A percentile compares a stretch with the other conserved stretches of the same genome.
phyloP scores from a whole-genome alignment of 139 green algal genomes.

The Volvox africanus region DNA sequence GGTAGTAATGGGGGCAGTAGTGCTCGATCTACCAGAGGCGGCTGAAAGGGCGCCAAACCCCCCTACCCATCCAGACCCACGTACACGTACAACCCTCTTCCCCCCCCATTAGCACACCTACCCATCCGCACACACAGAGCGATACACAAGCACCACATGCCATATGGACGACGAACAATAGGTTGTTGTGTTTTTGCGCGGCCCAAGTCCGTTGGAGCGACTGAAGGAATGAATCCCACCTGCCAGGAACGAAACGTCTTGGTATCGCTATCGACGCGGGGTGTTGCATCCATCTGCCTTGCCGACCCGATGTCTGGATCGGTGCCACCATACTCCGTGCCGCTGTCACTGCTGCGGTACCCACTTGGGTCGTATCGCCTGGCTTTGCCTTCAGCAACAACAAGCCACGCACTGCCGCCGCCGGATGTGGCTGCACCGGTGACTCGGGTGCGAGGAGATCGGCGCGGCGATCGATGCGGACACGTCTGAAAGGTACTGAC shows the following conservation, averaged over 20 bases:
- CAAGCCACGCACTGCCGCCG: background rate
- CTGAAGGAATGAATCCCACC: background rate
- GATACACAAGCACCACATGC: too few relatives aligned
- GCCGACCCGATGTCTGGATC: background rate
- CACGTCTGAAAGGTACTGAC: too few relatives aligned
- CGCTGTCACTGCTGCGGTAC: constrained; percentile 7
- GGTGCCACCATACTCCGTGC: background rate
- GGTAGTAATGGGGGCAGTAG: too few relatives aligned
- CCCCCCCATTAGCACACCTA: too few relatives aligned
- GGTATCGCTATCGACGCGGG: background rate
- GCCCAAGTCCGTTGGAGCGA: too few relatives aligned
- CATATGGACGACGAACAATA: too few relatives aligned
- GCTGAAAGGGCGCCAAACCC: too few relatives aligned
- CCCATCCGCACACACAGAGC: too few relatives aligned
- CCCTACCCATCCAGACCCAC: too few relatives aligned
- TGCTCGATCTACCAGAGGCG: too few relatives aligned
- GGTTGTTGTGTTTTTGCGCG: too few relatives aligned
- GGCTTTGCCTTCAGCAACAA: background rate
- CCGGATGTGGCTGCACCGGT: background rate
- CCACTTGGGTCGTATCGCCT: background rate
- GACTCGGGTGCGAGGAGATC: background rate
- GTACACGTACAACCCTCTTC: too few relatives aligned
- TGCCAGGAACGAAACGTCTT: background rate
- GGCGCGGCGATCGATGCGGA: background rate
- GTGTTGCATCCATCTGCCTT: background rate